Conservation (phyloP, 2,329 filamentous ascomycete species). For the Botrytis byssoidea region DNA sequence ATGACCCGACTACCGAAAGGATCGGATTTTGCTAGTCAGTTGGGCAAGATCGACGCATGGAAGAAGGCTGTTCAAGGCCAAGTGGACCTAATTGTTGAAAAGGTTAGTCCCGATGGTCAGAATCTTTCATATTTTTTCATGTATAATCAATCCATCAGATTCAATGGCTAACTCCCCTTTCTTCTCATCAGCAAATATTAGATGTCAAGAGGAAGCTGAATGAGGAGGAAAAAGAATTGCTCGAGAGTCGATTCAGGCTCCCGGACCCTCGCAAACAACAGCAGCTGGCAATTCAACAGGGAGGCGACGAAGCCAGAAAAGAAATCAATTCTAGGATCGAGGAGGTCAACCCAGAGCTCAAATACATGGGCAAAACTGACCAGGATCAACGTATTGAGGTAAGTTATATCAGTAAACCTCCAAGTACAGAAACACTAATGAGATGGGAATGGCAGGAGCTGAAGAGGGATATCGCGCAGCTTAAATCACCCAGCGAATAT, state of each 20-base stretch:
- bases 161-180: neutral
- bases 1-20: neutral
- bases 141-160: fast-evolving
- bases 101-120: neutral
- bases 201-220: neutral
- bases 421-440: neutral
- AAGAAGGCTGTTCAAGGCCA: neutral
- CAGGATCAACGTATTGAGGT: neutral
- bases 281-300: neutral
- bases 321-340: neutral
- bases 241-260: neutral
- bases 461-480: neutral
- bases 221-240: neutral
- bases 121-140: neutral
- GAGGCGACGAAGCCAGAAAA: neutral
- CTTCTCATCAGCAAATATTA: neutral
- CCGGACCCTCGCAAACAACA: neutral
- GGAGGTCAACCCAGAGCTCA: neutral
- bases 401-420: fast-evolving
- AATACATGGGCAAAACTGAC: neutral
- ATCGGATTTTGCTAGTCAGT: neutral
- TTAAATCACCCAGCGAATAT: neutral
- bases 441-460: neutral
- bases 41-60: neutral
- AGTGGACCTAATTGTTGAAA: neutral